phyloP scores from a whole-genome alignment of 108 stramenopile genomes.

The Fragilaria crotonensis region DNA sequence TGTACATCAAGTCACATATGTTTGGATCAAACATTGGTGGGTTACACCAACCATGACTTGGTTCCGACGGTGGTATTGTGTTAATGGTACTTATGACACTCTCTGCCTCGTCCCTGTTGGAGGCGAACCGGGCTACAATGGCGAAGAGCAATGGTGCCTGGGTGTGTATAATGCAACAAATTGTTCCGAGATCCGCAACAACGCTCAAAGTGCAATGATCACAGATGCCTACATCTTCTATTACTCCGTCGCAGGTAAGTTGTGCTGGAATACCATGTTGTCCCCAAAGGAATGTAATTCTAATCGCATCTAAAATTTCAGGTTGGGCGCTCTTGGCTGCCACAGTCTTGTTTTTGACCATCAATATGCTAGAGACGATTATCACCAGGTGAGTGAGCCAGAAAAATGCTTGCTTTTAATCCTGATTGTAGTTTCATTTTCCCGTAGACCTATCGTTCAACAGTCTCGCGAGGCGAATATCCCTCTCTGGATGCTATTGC shows the following conservation, averaged over 20 bases:
- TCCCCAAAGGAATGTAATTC: not conserved
- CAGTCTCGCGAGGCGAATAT: conserved; percentile 79
- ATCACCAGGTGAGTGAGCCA: too few species aligned
- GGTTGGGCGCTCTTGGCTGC: too few species aligned
- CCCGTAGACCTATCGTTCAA: conserved; percentile 77
- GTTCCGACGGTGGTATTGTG: conserved; percentile 48
- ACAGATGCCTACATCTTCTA: conserved; percentile 27
- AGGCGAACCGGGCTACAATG: conserved; percentile 29
- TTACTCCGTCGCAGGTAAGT: conserved; percentile 8
- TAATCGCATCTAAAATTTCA: conserved; percentile 4
- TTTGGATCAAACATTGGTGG: conserved; percentile 41
- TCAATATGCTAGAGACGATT: conserved; percentile 58
- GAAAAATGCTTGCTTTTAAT: too few species aligned
- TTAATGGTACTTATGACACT: conserved; percentile 32
- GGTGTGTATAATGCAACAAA: conserved; percentile 35
- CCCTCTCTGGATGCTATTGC: conserved; percentile 68
- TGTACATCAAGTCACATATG: conserved; percentile 46
- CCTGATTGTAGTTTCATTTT: too few species aligned
- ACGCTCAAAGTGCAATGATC: conserved; percentile 39
- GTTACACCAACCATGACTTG: conserved; percentile 8
- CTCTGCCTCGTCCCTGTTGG: conserved; percentile 49
- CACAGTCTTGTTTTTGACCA: too few species aligned
- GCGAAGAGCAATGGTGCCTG: conserved; percentile 53
- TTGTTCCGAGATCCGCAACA: conserved; percentile 48
- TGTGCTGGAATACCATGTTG: not conserved